Base-by-base conservation (phyloP, 305 asterid species). In the Solanum hybrid region DNA sequence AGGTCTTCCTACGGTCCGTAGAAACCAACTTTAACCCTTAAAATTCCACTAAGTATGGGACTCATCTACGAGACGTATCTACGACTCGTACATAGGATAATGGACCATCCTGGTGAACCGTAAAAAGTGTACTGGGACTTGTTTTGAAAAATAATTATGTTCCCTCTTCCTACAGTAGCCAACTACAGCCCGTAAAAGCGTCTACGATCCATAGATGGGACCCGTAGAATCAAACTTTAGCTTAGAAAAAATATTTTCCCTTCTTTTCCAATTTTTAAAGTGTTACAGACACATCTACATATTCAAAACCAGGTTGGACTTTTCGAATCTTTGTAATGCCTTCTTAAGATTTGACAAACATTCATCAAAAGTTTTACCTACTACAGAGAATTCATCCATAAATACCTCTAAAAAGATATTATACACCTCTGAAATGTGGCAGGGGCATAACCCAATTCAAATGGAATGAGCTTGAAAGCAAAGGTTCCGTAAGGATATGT, bases 121-220 rank as follows among this genome's bases (percentile, higher is more conserved):
- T 61, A 61, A 61, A 61, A 8, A 22, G 28, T 5, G 12, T 61
- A 61, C 0, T 61, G 5, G 11, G 26, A 22, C 12, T 20, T 61
- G 26, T 8, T 61, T 61, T 61, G 73, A 61, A 61, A 51, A 61
- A 22, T 20, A 8, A 61, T 61, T 61, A 61, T 61, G 4, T 22
- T 20, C 5, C 26, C 11, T 20, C 11, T 20, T 61, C 11, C 26
- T 20, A 61, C 11, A 3, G 5, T 61, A 3, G 2, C 0, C 12
- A 22, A 8, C 5, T 61, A 61, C 2, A 0, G 0, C 12, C 11
- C 2, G 12, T 61, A 61, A 1, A 61, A 61, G 12, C 12, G 0
- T 61, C 28, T 8, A 61, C 1, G 0, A 5, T 61, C 26, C 24
- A 9, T 61, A 61, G 26, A 8, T 61, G 12, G 26, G 11, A 61